Base-by-base conservation (phyloP, 2,329 filamentous ascomycete genomes). In the Exophiala viscosa region DNA sequence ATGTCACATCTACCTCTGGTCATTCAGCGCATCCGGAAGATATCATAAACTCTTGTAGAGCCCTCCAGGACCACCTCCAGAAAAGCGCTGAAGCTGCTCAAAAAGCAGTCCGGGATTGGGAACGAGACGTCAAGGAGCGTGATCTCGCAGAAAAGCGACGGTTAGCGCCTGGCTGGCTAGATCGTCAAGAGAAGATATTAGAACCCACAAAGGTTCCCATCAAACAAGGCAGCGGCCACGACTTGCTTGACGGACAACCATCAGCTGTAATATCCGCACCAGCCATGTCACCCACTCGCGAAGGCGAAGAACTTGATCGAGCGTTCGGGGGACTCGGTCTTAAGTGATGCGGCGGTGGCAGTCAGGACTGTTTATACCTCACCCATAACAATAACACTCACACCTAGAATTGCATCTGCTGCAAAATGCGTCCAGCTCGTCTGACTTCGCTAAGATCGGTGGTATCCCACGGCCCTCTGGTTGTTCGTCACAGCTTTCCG, bases 21-120 rank as follows among this genome's bases (percentile, higher is more conserved):
- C 87, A 91, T 66, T 84, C 90, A 41, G 90, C 91, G 4, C 88
- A 95, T 62, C 90, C 93, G 0, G 84, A 90, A 63, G 86, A 91
- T 61, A 95, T 99, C 64, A 79, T 91, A 15, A 80, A 84, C 11
- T 90, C 89, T 18, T 96, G 92, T 72, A 80, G 81, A 57, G 85
- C 87, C 6, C 79, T 99, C 38, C 84, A 87, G 61, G 79, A 82
- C 1, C 88, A 96, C 69, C 76, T 99, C 10, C 74, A 82, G 20
- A 82, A 83, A 60, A 77, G 88, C 60, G 80, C 85, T 59, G 76
- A 78, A 2, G 84, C 88, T 33, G 88, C 88, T 1, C 80, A 86
- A 57, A 73, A 76, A 33, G 81, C 85, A 48, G 75, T 96, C 49
- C 72, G 76, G 47, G 81, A 80, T 15, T 88, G 93, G 73, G 85